Percentiles rank a stretch among this genome's conserved stretches.
These are phyloP conservation scores for Phragmites australis DNA, from an alignment of 176 grass and related monocot genomes.

Conservation along the genomic window DNA sequence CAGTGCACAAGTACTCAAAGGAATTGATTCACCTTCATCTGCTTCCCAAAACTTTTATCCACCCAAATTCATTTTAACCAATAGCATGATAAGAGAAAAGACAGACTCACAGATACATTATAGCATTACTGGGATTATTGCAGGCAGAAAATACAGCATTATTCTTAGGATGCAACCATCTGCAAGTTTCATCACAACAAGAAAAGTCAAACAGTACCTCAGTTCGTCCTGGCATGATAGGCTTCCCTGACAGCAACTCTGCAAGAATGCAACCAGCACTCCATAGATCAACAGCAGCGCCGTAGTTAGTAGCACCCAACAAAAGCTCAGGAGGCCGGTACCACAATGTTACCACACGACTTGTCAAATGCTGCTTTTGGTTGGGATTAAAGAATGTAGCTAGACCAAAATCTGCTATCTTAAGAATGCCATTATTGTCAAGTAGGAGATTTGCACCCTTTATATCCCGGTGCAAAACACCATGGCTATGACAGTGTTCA, in stretches of 20 bases:
- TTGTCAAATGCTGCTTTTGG: slow-evolving; percentile 90
- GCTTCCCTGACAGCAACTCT: slow-evolving; percentile 87
- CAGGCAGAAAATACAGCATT: slow-evolving; percentile 3
- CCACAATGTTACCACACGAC: slow-evolving; percentile 96
- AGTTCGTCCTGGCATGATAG: slow-evolving; percentile 98
- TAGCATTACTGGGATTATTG: neutral
- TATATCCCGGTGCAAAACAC: slow-evolving; percentile 94
- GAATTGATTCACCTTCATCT: neutral
- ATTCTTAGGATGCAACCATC: slow-evolving; percentile 17
- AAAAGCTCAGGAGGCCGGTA: slow-evolving; percentile 97
- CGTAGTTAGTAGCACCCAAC: slow-evolving; percentile 88
- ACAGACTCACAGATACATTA: neutral
- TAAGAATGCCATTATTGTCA: slow-evolving; percentile 87
- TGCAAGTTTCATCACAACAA: neutral
- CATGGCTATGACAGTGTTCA: slow-evolving; percentile 83
- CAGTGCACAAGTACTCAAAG: neutral
- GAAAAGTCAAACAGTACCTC: slow-evolving; percentile 62
- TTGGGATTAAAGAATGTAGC: slow-evolving; percentile 94
- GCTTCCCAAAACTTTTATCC: neutral
- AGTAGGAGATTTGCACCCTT: slow-evolving; percentile 96
- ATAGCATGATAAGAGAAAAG: slow-evolving; percentile 2
- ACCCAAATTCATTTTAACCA: slow-evolving; percentile 14
- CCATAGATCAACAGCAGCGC: slow-evolving; percentile 90
- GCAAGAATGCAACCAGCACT: slow-evolving; percentile 98
- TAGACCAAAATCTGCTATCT: slow-evolving; percentile 99